These are phyloP conservation scores for Colletotrichum coccodes DNA, from an alignment of 2,329 filamentous ascomycete genomes.

Conservation along the genomic window DNA sequence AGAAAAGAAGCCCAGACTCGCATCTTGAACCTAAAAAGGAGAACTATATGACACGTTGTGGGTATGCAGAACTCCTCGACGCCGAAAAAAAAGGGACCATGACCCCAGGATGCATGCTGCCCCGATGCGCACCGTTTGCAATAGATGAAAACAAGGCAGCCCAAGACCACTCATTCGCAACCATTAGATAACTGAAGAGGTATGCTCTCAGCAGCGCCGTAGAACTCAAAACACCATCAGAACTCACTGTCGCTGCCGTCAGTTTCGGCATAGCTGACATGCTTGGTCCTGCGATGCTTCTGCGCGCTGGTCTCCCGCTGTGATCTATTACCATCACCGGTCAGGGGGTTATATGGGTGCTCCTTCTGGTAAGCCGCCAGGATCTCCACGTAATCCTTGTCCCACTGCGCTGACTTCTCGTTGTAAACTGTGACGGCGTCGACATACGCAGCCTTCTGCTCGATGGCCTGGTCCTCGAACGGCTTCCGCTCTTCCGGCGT, in stretches of 20 bases:
- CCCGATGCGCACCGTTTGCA: background rate
- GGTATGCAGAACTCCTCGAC: constrained; percentile 28
- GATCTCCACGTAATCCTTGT: constrained; percentile 69
- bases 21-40: background rate
- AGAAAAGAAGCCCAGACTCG: background rate
- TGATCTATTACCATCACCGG: constrained; percentile 23
- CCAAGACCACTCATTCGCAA: background rate
- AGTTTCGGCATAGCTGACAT: constrained; percentile 50
- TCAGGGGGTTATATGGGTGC: constrained; percentile 56
- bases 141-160: constrained; percentile 3
- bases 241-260: constrained; percentile 40
- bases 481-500: constrained; percentile 76
- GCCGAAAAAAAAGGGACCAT: constrained; percentile 3
- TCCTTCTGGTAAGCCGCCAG: constrained; percentile 62
- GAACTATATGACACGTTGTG: constrained; percentile 1
- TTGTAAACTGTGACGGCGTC: constrained; percentile 69
- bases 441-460: constrained; percentile 74
- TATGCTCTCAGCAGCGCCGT: background rate
- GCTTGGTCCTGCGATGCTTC: constrained; percentile 47
- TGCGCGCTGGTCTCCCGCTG: constrained; percentile 32
- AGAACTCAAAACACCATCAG: constrained; percentile 3
- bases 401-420: constrained; percentile 75
- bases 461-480: constrained; percentile 79
- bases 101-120: background rate
- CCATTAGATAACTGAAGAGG: background rate